A percentile compares a stretch with the other conserved stretches of the same genome.
Evolutionary conservation across 176 grass and related monocot genomes (phyloP).

Genomic region (Bromus sterilis): DNA sequence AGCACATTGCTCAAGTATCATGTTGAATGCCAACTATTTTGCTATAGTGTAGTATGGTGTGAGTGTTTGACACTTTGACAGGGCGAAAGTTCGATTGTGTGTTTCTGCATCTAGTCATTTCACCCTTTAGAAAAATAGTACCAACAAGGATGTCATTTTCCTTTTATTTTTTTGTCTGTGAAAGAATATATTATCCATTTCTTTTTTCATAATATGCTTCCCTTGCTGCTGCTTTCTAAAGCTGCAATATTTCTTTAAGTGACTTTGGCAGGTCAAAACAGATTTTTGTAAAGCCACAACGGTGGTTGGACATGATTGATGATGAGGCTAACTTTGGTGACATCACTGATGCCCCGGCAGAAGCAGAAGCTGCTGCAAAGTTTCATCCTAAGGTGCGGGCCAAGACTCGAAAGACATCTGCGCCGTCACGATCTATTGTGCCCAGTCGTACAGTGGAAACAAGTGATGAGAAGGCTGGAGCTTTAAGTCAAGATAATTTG

Average conservation of each 20-base stretch:
- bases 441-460: background rate
- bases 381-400: constrained; percentile 20
- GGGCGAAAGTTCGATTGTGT: background rate
- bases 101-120: background rate
- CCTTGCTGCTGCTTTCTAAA: background rate
- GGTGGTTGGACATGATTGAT: constrained; percentile 14
- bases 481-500: background rate
- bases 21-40: background rate
- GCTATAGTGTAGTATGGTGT: background rate
- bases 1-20: background rate
- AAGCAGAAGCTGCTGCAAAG: background rate
- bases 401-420: constrained; percentile 16
- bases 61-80: background rate
- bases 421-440: background rate
- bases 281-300: background rate
- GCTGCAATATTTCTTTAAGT: background rate
- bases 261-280: background rate
- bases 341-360: constrained; percentile 12
- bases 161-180: background rate
- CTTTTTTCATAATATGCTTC: background rate
- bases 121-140: background rate
- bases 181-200: background rate
- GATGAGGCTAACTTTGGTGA: constrained; percentile 14
- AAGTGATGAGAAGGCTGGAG: background rate
- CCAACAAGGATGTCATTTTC: background rate